These are phyloP conservation scores for Sordariomycetes sp. DNA, from an alignment of 2,329 filamentous ascomycete genomes.

Conservation along the genomic window DNA sequence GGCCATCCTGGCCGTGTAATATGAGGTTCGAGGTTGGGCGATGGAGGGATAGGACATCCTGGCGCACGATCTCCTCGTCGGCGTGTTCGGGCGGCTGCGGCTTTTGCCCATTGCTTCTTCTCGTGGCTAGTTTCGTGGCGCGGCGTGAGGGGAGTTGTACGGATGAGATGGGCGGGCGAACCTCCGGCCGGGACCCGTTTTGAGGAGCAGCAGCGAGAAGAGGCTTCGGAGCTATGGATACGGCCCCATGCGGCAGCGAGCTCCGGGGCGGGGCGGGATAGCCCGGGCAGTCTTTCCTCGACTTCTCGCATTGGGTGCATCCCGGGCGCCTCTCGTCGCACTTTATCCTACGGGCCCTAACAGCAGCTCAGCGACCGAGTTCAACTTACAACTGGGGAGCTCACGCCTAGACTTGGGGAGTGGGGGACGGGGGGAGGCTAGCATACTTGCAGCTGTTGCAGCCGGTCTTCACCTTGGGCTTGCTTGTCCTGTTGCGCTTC, in stretches of 20 bases:
- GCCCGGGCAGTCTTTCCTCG: conserved; percentile 47
- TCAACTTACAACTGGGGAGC: neutral
- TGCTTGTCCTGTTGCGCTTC: conserved; percentile 40
- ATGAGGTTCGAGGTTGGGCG: conserved; percentile 33
- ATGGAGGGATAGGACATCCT: neutral
- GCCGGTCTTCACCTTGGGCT: conserved; percentile 55
- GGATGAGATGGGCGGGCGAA: neutral
- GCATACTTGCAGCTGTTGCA: conserved; percentile 59
- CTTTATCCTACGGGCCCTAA: conserved; percentile 50
- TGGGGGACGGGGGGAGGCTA: conserved; percentile 9
- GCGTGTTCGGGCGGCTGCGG: neutral
- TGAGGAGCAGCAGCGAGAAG: conserved; percentile 11
- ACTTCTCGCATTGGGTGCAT: conserved; percentile 49
- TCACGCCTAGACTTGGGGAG: neutral
- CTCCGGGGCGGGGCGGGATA: conserved; percentile 48
- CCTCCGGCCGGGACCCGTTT: conserved; percentile 5
- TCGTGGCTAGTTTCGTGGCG: conserved; percentile 15
- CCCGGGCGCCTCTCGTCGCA: conserved; percentile 53
- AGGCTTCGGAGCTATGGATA: conserved; percentile 39
- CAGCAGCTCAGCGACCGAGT: conserved; percentile 2
- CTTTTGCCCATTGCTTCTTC: conserved; percentile 1
- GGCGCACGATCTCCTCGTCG: neutral
- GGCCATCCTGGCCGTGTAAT: conserved; percentile 38
- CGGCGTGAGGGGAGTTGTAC: conserved; percentile 10
- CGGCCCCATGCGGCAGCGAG: conserved; percentile 31